Conservation (phyloP, 78 protist species). For the Dictyostelium citrinum region DNA sequence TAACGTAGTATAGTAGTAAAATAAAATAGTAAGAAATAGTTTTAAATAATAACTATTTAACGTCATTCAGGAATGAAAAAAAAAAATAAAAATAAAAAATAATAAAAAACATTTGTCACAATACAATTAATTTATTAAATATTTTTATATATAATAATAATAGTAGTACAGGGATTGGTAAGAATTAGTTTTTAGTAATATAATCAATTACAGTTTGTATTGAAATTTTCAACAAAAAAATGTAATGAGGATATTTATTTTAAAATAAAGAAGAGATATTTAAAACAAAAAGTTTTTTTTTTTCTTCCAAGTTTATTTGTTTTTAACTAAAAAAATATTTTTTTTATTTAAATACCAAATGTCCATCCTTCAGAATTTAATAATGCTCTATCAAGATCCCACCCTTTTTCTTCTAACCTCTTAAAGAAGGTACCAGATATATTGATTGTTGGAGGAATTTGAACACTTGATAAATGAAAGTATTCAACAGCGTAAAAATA, state of each 20-base stretch:
- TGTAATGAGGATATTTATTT: neutral
- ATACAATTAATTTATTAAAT: neutral
- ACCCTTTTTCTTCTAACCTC: neutral
- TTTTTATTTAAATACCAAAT: neutral
- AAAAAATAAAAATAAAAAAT: neutral
- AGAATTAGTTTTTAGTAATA: too few species aligned
- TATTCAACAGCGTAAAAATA: slow-evolving; percentile 12
- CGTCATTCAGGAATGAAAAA: neutral
- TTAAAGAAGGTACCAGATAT: neutral
- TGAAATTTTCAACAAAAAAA: neutral
- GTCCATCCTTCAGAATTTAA: neutral
- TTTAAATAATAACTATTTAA: neutral
- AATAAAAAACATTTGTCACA: neutral
- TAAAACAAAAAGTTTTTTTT: too few species aligned
- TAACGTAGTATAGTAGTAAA: neutral
- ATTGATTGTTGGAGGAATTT: neutral
- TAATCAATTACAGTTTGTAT: neutral
- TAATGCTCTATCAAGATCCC: neutral
- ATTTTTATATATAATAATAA: too few species aligned
- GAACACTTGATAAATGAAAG: neutral
- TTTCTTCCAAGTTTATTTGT: too few species aligned
- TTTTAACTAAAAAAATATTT: too few species aligned
- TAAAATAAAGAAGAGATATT: neutral
- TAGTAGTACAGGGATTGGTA: too few species aligned
- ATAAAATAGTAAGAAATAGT: neutral